A percentile compares a stretch with the other conserved stretches of the same genome.
Evolutionary conservation across 768 basidiomycete species (phyloP).

Genomic region (Agaricus sinodeliciosus): DNA sequence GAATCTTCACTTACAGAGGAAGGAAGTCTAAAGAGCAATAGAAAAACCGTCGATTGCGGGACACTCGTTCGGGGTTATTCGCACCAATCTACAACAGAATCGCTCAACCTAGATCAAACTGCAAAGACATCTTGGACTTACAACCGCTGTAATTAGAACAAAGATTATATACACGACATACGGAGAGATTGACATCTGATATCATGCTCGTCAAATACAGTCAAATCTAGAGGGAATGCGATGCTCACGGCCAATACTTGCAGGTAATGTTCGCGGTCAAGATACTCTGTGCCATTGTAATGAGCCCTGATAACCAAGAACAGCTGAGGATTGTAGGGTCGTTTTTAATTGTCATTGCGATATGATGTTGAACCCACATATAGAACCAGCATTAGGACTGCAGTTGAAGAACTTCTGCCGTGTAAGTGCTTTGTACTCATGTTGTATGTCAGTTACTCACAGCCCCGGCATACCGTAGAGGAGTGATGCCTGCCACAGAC

Average conservation of each 20-base stretch:
- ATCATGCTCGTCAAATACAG: neutral
- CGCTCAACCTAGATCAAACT: neutral
- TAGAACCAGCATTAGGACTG: constrained; percentile 35
- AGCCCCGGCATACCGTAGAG: constrained; percentile 43
- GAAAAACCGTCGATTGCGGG: constrained; percentile 43
- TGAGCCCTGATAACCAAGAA: constrained; percentile 34
- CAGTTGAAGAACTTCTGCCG: constrained; percentile 29
- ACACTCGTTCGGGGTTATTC: constrained; percentile 26
- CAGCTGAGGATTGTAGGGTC: constrained; percentile 26
- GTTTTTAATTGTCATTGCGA: neutral
- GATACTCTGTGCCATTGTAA: constrained; percentile 24
- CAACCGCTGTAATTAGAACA: constrained; percentile 34
- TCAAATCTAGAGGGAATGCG: neutral
- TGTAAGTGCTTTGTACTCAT: neutral
- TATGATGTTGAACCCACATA: constrained; percentile 23
- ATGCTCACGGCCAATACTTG: constrained; percentile 31
- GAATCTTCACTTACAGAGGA: constrained; percentile 24
- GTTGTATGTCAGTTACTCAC: constrained; percentile 19
- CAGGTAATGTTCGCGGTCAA: constrained; percentile 26
- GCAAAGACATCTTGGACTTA: constrained; percentile 14
- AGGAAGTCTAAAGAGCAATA: constrained; percentile 39
- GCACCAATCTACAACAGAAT: constrained; percentile 28
- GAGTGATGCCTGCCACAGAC: constrained; percentile 40
- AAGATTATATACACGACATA: constrained; percentile 32
- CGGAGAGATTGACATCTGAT: constrained; percentile 34